These are phyloP conservation scores for Mrakia blollopis DNA, from an alignment of 768 basidiomycete species.

Conservation along the genomic window DNA sequence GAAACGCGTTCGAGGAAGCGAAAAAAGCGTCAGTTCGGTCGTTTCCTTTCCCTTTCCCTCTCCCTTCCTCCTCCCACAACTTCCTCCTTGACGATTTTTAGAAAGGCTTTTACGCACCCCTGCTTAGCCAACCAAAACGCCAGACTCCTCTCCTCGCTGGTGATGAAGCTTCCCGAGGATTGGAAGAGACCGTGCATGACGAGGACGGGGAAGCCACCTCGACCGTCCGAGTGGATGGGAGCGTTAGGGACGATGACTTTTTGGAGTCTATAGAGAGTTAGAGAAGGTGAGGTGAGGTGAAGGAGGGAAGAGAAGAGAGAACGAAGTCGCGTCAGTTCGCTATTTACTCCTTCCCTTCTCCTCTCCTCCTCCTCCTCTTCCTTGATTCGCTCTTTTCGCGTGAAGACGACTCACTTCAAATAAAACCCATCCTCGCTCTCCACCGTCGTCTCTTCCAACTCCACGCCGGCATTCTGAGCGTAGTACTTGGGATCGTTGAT, in stretches of 20 bases:
- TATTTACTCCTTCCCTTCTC: not conserved
- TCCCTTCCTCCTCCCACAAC: too few species aligned
- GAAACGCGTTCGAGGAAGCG: not conserved
- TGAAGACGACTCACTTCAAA: constrained; percentile 36
- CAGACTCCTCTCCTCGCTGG: constrained; percentile 51
- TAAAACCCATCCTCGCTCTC: constrained; percentile 52
- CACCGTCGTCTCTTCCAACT: constrained; percentile 49
- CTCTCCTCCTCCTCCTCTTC: not conserved
- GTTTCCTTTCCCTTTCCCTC: constrained; percentile 34
- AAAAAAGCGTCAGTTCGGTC: not conserved
- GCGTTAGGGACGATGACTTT: constrained; percentile 22
- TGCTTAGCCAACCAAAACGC: constrained; percentile 54
- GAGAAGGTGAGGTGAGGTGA: not conserved
- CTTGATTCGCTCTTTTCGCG: too few species aligned
- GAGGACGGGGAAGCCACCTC: constrained; percentile 46
- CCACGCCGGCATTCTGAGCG: constrained; percentile 48
- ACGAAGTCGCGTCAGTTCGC: not conserved
- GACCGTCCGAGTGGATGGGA: not conserved
- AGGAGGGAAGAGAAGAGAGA: not conserved
- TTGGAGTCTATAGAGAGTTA: constrained; percentile 20
- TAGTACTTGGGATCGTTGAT: constrained; percentile 50
- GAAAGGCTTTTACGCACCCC: constrained; percentile 35
- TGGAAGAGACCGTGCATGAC: constrained; percentile 54
- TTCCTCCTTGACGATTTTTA: too few species aligned
- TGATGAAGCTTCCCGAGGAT: constrained; percentile 51